Base-by-base conservation (phyloP, 139 green algal species). In the Closterium sp. region DNA sequence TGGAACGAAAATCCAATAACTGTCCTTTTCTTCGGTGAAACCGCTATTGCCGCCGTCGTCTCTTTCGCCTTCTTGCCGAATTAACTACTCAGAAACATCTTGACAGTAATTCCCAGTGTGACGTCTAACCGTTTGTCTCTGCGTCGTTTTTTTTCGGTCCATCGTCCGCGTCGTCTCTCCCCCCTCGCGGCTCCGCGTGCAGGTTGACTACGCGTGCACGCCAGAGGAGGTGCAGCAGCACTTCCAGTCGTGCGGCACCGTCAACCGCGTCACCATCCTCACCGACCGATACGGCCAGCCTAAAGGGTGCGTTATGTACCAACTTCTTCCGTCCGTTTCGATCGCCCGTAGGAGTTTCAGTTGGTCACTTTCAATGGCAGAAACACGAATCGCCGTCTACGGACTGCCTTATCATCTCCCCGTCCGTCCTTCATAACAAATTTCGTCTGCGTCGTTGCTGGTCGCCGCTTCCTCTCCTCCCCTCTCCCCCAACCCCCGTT, bases 191-290 rank as follows among this genome's bases (percentile, higher is more conserved):
- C n/a, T n/a, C n/a, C n/a, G n/a, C n/a, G 23, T 84, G 81, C 93
- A 95, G 93, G 94, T 96, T 0, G 98, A 99, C 95, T 99, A 99
- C 91, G 93, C 89, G 4, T 95, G 92, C 91, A 98, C 97, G 4
- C 98, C 98, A 1, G 98, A 99, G 94, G 97, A 99, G 95, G 93
- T 99, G 32, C 97, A 99, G 92, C 93, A 96, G 91, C 96, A 97
- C 91, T 99, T 99, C 84, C 91, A 97, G 90, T 92, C 91, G 28
- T 99, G 98, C 93, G 98, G 98, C 30, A 99, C 97, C 0, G 98
- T 99, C 34, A 99, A 99, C 94, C 96, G 98, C 7, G 98, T 99
- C 25, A 99, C 98, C 69, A 99, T 99, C 55, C 95, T 99, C 3
- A 98, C 97, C 2, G 98, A 99, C 96, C 97, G 96, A 88, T 97